phyloP scores from a whole-genome alignment of 176 grass and related monocot genomes.

The Triticum urartu region DNA sequence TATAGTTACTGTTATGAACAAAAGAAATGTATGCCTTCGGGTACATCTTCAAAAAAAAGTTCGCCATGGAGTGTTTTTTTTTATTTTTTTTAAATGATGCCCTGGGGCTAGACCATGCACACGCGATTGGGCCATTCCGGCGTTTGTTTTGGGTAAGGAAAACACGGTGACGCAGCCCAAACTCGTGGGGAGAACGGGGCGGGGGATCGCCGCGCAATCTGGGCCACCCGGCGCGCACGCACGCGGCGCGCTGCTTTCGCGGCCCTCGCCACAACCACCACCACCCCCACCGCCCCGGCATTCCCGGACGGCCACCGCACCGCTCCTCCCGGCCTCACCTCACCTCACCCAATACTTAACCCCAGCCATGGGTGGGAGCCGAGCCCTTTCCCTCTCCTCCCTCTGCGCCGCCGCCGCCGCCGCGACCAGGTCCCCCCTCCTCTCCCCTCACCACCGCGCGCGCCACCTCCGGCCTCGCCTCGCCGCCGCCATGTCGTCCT shows the following conservation, averaged over 20 bases:
- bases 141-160: not conserved
- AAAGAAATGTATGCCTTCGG: too few species aligned
- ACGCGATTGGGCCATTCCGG: not conserved
- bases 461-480: constrained; percentile 21
- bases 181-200: not conserved
- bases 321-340: not conserved
- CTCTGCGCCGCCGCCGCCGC: constrained; percentile 36
- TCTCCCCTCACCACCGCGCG: constrained; percentile 6
- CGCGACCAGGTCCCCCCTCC: constrained; percentile 20
- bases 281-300: constrained; percentile 9
- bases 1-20: too few species aligned
- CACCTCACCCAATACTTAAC: constrained; percentile 1
- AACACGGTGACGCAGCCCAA: not conserved
- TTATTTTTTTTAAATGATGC: too few species aligned
- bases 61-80: too few species aligned
- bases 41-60: too few species aligned
- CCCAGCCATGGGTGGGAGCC: constrained; percentile 59
- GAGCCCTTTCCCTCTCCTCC: constrained; percentile 57
- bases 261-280: not conserved
- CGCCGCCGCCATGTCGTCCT: constrained; percentile 64
- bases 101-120: too few species aligned
- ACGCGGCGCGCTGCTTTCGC: constrained; percentile 16
- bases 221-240: constrained; percentile 7
- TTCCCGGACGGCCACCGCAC: constrained; percentile 29
- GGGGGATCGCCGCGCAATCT: constrained; percentile 4